Percentiles rank a stretch among this genome's conserved stretches.
phyloP scores from a whole-genome alignment of 306 rosid species.

The Purshia tridentata region DNA sequence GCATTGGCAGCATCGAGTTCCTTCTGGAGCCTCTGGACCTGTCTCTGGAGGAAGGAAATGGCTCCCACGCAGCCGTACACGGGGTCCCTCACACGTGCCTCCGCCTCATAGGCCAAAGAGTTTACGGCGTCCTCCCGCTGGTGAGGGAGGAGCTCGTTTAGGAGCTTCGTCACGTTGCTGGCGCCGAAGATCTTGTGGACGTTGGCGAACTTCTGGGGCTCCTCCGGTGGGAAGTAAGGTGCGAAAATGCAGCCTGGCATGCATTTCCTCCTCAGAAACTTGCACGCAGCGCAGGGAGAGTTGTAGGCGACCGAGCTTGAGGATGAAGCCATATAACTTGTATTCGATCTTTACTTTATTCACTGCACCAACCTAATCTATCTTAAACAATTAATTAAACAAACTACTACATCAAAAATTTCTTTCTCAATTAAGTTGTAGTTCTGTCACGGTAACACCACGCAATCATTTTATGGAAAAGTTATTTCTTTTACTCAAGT shows the following conservation, averaged over 20 bases:
- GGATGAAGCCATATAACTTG: constrained; percentile 47
- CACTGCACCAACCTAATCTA: background rate
- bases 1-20: constrained; percentile 88
- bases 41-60: constrained; percentile 89
- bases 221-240: constrained; percentile 96
- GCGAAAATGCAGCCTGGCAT: constrained; percentile 97
- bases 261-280: constrained; percentile 90
- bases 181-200: constrained; percentile 98
- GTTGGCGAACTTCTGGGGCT: constrained; percentile 89
- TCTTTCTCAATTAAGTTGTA: too few relatives aligned
- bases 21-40: constrained; percentile 90
- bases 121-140: constrained; percentile 97
- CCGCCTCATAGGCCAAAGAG: constrained; percentile 93
- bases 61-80: constrained; percentile 97
- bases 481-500: too few relatives aligned
- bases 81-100: constrained; percentile 91
- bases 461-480: background rate
- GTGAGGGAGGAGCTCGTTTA: constrained; percentile 85
- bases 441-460: too few relatives aligned
- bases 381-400: background rate
- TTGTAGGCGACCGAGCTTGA: constrained; percentile 68
- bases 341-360: too few relatives aligned
- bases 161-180: constrained; percentile 94
- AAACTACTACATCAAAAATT: background rate
- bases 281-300: constrained; percentile 97